Base-by-base conservation (phyloP, 2,329 filamentous ascomycete genomes). In the Dactylellina parvicollis region DNA sequence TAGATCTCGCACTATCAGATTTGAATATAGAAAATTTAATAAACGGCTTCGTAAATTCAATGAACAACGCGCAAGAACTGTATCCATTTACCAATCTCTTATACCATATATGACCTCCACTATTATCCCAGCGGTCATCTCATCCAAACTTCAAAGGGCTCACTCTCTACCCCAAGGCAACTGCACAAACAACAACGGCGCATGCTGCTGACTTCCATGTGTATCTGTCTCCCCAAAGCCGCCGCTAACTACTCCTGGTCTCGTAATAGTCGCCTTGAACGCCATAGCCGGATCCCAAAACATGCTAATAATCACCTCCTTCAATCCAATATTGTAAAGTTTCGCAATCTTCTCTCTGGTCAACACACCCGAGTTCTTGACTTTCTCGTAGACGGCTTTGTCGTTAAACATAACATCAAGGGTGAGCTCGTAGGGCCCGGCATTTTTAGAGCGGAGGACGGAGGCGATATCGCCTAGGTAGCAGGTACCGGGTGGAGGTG, bases 391-490 rank as follows among this genome's bases (percentile, higher is more conserved):
- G 0, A 77, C 76, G 0, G 76, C 76, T 9, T 75, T 60, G 0
- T 79, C 77, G 0, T 77, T 77, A 75, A 86, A 86, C 57, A 86
- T 83, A 34, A 84, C 80, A 62, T 86, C 85, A 24, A 86, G 80
- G 0, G 84, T 86, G 26, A 86, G 79, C 72, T 86, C 84, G 67
- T 81, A 86, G 0, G 84, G 84, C 0, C 84, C 84, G 0, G 83
- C 79, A 46, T 85, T 86, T 76, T 86, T 86, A 12, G 82, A 84
- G 0, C 84, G 81, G 0, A 85, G 75, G 1, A 84, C 79, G 1
- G 78, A 79, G 0, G 83, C 81, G 2, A 84, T 50, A 26, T 83
- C 81, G 3, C 73, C 54, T 12, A 81, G 75, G 28, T 66, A 66
- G 22, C 61, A 66, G 9, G 67, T 72, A 28, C 69, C 65, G 30